These are phyloP conservation scores for Herpetomonas tarakana DNA, from an alignment of 208 protist genomes.

Conservation along the genomic window DNA sequence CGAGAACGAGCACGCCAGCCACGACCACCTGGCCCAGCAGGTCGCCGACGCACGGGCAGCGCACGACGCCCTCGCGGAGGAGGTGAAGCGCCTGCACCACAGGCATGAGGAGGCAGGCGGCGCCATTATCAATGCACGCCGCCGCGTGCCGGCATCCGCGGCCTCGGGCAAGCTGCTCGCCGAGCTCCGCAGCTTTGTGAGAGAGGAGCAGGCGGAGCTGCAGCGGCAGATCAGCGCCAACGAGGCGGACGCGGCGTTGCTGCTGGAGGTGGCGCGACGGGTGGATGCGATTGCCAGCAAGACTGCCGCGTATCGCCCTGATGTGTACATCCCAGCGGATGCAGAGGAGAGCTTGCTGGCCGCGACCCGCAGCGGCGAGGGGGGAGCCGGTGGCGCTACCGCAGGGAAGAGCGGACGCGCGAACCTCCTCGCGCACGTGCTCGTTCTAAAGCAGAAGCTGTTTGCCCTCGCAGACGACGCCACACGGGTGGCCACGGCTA, in stretches of 20 bases:
- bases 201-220: conserved; percentile 30
- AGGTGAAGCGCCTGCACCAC: conserved; percentile 24
- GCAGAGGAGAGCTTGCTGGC: background rate
- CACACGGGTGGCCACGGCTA: background rate
- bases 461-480: conserved; percentile 60
- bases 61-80: conserved; percentile 18
- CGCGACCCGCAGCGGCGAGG: background rate
- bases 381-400: background rate
- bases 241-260: conserved; percentile 16
- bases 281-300: conserved; percentile 28
- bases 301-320: conserved; percentile 30
- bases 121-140: background rate
- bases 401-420: conserved; percentile 6
- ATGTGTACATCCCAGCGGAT: conserved; percentile 31
- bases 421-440: conserved; percentile 29
- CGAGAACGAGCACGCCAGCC: conserved; percentile 53
- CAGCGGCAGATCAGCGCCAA: conserved; percentile 11
- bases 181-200: conserved; percentile 33
- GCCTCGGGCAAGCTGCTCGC: conserved; percentile 29
- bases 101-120: conserved; percentile 17
- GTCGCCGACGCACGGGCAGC: conserved; percentile 18
- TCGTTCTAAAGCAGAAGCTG: conserved; percentile 43
- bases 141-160: conserved; percentile 11
- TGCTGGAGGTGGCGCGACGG: conserved; percentile 32
- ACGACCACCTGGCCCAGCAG: conserved; percentile 59